Evolutionary conservation across 2,329 filamentous ascomycete species (phyloP), one percentile per base, ranked within the genome.

Genomic region (Clarireedia hainanense): DNA sequence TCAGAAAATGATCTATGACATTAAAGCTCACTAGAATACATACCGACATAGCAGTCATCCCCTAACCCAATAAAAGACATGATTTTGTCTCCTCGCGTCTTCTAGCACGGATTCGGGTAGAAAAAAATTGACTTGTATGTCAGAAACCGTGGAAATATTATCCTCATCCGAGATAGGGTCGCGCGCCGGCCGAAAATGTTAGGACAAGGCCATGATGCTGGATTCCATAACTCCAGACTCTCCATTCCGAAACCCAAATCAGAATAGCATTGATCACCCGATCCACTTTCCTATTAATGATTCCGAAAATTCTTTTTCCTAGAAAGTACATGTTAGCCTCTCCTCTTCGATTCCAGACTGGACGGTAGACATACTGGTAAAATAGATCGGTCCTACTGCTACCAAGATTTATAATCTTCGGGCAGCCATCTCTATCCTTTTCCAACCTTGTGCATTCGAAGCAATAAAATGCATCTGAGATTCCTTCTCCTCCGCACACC

Each of bases 321-420:
- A 43, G 30, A 57, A 45, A n/a, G 12, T 23, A 30, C 4, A 39
- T 53, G 47, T 63, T 47, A 61, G 54, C 50, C 47, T 37, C 10
- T 27, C 83, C 23, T 23, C 30, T 70, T 42, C 30, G 9, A 34
- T 23, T 15, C 37, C 30, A 36, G 17, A 23, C 20, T 20, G 17
- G 15, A 12, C 43, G 12, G n/a, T 23, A 37, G 53, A 56, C 60
- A 40, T 57, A 61, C 58, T 65, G 59, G 67, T 69, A 53, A 56
- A 69, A 70, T 74, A 97, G 79, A 80, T 99, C 94, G 68, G 94
- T 99, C 74, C 94, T 84, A 57, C 88, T 94, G 77, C 89, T 95
- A 43, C 94, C 94, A 69, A 99, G 75, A 71, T 99, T 99, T 70
- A 99, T 97, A 73, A 99, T 99, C 83, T 99, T 99, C 53, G 94